Conservation (phyloP, 768 basidiomycete species). For the Leccinum arenicola region DNA sequence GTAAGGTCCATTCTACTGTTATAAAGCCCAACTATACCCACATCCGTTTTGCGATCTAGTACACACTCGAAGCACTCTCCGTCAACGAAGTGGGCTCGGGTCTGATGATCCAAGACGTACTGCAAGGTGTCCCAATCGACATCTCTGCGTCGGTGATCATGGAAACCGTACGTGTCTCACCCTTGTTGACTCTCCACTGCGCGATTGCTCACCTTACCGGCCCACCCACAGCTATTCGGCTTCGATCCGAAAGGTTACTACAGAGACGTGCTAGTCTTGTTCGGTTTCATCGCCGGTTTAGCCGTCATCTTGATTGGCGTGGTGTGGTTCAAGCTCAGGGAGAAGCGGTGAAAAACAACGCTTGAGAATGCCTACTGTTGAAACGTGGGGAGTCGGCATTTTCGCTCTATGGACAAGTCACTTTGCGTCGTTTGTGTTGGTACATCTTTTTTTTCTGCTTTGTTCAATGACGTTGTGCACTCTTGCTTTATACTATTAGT, state of each 20-base stretch:
- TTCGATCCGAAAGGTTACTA: constrained; percentile 83
- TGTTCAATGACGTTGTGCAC: neutral
- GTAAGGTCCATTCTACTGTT: constrained; percentile 6
- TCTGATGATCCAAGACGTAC: constrained; percentile 73
- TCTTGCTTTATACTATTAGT: neutral
- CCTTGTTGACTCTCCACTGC: neutral
- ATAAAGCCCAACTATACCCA: neutral
- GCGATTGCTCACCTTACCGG: neutral
- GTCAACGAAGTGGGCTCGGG: constrained; percentile 94
- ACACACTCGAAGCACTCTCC: constrained; percentile 76
- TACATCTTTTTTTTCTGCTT: neutral
- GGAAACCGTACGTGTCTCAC: constrained; percentile 57
- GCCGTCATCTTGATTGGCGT: constrained; percentile 66
- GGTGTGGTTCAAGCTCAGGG: constrained; percentile 77
- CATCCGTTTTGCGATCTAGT: constrained; percentile 29
- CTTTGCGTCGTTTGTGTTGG: neutral
- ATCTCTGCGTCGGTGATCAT: constrained; percentile 84
- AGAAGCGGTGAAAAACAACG: constrained; percentile 52
- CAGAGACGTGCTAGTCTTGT: constrained; percentile 82
- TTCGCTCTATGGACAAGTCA: neutral
- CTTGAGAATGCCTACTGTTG: neutral
- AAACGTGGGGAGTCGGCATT: neutral
- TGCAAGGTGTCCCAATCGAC: constrained; percentile 79
- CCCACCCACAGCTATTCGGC: constrained; percentile 68
- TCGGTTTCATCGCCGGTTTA: constrained; percentile 83